Evolutionary conservation across 2,329 filamentous ascomycete genomes (phyloP).

Genomic region (Tolypocladium guangdongense): DNA sequence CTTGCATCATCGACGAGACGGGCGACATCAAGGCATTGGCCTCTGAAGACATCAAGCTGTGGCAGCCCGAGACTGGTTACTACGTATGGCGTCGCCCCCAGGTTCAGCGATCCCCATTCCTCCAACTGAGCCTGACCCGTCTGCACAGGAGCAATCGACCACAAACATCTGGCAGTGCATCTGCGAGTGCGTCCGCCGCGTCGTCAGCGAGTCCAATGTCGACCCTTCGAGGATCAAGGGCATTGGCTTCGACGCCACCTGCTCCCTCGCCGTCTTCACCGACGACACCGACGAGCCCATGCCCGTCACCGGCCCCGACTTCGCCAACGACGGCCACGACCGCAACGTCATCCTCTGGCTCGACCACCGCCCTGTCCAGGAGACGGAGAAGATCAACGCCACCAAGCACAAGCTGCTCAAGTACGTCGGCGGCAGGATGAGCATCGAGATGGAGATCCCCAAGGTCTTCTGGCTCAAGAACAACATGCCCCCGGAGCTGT

Average conservation of each 20-base stretch:
- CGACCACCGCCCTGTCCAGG: slow-evolving; percentile 82
- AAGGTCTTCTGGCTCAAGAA: slow-evolving; percentile 99
- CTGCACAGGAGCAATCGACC: slow-evolving; percentile 78
- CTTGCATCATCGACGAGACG: slow-evolving; percentile 85
- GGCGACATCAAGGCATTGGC: slow-evolving; percentile 77
- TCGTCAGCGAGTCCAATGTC: slow-evolving; percentile 71
- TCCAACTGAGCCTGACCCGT: background rate
- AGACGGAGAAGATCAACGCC: slow-evolving; percentile 87
- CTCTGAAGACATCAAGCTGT: slow-evolving; percentile 66
- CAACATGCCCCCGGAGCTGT: slow-evolving; percentile 87
- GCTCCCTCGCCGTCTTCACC: slow-evolving; percentile 85
- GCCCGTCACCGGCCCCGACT: slow-evolving; percentile 79
- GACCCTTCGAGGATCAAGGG: slow-evolving; percentile 68
- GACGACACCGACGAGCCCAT: slow-evolving; percentile 84
- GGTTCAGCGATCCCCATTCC: background rate
- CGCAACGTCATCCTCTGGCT: slow-evolving; percentile 97
- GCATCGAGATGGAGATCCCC: slow-evolving; percentile 98
- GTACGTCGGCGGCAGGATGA: slow-evolving; percentile 97
- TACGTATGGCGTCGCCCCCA: slow-evolving; percentile 42
- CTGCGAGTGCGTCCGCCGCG: slow-evolving; percentile 74
- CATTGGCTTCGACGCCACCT: slow-evolving; percentile 97
- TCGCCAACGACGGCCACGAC: slow-evolving; percentile 64
- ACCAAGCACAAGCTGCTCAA: slow-evolving; percentile 87
- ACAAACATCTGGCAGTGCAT: slow-evolving; percentile 95
- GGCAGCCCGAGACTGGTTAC: slow-evolving; percentile 66